These are phyloP conservation scores for Boletus eberwhitei DNA, from an alignment of 768 basidiomycete genomes.

Conservation along the genomic window DNA sequence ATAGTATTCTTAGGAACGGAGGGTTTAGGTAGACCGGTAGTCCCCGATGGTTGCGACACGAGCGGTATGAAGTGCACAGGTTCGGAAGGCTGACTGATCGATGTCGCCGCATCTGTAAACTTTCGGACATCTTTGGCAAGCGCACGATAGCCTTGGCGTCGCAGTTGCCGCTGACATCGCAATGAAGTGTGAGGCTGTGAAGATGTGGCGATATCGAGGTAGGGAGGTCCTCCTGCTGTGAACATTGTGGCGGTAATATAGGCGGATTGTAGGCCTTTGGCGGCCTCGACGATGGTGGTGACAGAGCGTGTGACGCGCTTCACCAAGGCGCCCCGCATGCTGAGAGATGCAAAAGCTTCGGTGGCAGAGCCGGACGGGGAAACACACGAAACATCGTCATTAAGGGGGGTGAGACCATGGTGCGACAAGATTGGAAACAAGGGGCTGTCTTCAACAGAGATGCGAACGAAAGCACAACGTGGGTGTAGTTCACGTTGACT, in stretches of 20 bases:
- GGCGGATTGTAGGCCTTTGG: conserved; percentile 54
- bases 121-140: conserved; percentile 39
- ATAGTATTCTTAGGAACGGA: conserved; percentile 35
- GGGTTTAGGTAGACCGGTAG: conserved; percentile 24
- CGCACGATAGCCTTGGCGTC: conserved; percentile 44
- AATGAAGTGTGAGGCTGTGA: conserved; percentile 14
- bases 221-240: conserved; percentile 35
- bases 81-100: conserved; percentile 14
- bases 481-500: conserved; percentile 36
- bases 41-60: conserved; percentile 32
- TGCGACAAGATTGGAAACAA: conserved; percentile 18
- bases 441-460: conserved; percentile 39
- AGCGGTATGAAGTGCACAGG: conserved; percentile 42
- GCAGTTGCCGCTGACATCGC: conserved; percentile 14
- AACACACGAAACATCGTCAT: conserved; percentile 21
- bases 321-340: conserved; percentile 14
- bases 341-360: not conserved
- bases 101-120: conserved; percentile 31
- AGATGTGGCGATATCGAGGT: conserved; percentile 12
- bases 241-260: conserved; percentile 56
- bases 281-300: conserved; percentile 46
- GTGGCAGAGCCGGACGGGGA: not conserved
- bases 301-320: conserved; percentile 37
- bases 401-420: conserved; percentile 1
- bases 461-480: conserved; percentile 32